Evolutionary conservation across 179 eudicot species (phyloP).

Genomic region (Carnegiea gigantea): DNA sequence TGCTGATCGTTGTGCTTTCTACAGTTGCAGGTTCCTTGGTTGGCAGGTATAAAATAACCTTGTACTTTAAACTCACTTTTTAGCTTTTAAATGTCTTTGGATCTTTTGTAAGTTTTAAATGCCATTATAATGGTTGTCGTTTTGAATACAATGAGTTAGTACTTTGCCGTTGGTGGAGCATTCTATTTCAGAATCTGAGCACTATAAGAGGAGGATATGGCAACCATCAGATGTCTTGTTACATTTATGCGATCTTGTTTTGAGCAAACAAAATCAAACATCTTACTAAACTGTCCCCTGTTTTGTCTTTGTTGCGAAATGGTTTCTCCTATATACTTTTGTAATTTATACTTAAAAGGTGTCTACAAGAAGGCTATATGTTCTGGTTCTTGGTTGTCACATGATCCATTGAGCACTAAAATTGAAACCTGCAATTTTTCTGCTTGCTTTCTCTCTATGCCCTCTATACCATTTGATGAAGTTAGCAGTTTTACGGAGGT

Average conservation of each 20-base stretch:
- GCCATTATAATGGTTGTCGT: background rate
- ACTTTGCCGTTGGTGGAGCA: background rate
- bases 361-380: background rate
- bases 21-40: slow-evolving; percentile 86
- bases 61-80: background rate
- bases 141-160: background rate
- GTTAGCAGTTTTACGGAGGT: background rate
- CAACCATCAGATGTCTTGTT: background rate
- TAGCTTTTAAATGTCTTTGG: background rate
- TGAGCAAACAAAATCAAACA: background rate
- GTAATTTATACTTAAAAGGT: background rate
- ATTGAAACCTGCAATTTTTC: background rate
- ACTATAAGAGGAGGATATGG: background rate
- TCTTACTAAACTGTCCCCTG: background rate
- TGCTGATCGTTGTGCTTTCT: slow-evolving; percentile 83
- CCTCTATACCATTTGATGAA: background rate
- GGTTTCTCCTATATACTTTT: background rate
- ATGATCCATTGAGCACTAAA: background rate
- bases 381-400: background rate
- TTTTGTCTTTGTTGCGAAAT: background rate
- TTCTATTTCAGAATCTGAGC: background rate
- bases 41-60: slow-evolving; percentile 64
- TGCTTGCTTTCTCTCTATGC: background rate
- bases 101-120: background rate
- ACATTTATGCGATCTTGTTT: background rate